Evolutionary conservation across 148 eudicot species (phyloP).

Genomic region (Agrostemma githago): DNA sequence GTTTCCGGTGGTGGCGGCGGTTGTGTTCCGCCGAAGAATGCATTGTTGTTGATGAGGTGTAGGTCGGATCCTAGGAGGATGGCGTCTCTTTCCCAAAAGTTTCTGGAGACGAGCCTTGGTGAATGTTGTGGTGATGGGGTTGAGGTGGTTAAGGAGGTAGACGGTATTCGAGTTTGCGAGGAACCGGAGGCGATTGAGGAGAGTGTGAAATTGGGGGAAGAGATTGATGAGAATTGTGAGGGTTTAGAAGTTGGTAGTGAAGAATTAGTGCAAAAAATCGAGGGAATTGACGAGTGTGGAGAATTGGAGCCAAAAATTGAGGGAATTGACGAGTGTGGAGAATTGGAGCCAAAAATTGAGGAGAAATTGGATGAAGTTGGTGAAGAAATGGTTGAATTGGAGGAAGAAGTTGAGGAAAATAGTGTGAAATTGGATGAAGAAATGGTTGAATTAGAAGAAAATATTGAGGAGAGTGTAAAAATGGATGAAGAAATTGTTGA

Average conservation of each 20-base stretch:
- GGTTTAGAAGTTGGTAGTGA: neutral
- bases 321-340: neutral
- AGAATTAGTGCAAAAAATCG: slow-evolving; percentile 13
- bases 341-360: no score
- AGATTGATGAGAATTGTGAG: neutral
- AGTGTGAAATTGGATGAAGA: no score
- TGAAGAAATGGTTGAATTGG: no score
- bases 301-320: neutral
- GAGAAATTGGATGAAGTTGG: no score
- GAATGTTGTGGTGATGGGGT: slow-evolving; percentile 17
- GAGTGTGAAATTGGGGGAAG: neutral
- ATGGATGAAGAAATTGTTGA: no score
- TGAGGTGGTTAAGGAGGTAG: slow-evolving; percentile 6
- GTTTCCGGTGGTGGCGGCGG: slow-evolving; percentile 20
- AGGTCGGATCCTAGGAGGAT: slow-evolving; percentile 85
- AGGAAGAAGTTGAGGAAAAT: no score
- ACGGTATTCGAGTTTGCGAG: neutral
- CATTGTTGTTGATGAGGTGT: slow-evolving; percentile 83
- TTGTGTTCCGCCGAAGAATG: slow-evolving; percentile 86
- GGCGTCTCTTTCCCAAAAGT: slow-evolving; percentile 57
- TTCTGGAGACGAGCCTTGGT: slow-evolving; percentile 33
- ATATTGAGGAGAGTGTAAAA: no score
- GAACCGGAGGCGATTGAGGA: slow-evolving; percentile 21
- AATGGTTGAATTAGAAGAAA: no score
- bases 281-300: neutral